These are phyloP conservation scores for Lentinula novae-zelandiae DNA, from an alignment of 1,284 basidiomycete genomes.

Conservation along the genomic window DNA sequence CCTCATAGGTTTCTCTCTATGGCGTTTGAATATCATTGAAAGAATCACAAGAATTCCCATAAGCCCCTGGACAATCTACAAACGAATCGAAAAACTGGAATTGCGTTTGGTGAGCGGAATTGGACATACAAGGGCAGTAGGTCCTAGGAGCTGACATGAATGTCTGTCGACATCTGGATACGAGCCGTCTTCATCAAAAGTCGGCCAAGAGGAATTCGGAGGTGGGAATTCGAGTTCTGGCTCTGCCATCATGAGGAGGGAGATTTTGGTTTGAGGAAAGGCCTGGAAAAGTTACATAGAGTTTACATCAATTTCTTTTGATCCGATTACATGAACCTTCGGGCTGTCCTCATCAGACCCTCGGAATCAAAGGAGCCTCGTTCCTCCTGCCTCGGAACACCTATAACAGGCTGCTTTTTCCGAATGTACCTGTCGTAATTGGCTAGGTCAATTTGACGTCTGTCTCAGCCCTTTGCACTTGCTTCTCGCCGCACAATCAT, in stretches of 20 bases:
- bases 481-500: neutral
- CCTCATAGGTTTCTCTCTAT: conserved; percentile 80
- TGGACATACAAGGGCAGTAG: conserved; percentile 58
- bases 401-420: neutral
- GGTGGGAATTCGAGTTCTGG: neutral
- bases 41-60: conserved; percentile 88
- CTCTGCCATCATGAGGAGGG: neutral
- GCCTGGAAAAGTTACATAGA: neutral
- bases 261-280: neutral
- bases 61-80: conserved; percentile 72
- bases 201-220: neutral
- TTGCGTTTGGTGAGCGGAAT: conserved; percentile 8
- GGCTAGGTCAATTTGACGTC: too few species aligned
- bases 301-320: neutral
- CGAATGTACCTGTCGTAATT: too few species aligned
- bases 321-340: neutral
- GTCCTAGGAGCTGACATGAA: conserved; percentile 64
- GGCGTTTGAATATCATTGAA: conserved; percentile 85
- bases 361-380: neutral
- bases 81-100: conserved; percentile 16
- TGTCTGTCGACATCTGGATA: conserved; percentile 50
- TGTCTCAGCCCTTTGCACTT: neutral
- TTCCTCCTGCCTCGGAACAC: too few species aligned
- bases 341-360: neutral
- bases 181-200: conserved; percentile 11